These are phyloP conservation scores for Triticum turgidum DNA, from an alignment of 176 grass and related monocot species.

Conservation along the genomic window DNA sequence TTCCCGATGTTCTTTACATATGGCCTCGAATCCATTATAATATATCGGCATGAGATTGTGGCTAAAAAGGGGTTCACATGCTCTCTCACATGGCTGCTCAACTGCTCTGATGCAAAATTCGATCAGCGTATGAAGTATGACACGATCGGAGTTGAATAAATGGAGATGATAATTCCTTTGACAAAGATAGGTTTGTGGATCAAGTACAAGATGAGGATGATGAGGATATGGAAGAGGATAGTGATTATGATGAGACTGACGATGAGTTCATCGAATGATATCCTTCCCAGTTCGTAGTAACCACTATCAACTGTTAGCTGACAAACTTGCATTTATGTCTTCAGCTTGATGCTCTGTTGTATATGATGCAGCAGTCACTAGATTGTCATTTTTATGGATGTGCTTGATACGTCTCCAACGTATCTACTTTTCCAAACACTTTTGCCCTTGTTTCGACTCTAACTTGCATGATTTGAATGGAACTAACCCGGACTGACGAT, in stretches of 20 bases:
- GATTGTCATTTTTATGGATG: constrained; percentile 31
- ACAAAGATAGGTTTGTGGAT: constrained; percentile 33
- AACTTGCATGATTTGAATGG: too few relatives aligned
- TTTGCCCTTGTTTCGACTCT: too few relatives aligned
- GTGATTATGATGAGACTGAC: constrained; percentile 45
- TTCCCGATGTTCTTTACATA: constrained; percentile 85
- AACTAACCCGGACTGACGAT: too few relatives aligned
- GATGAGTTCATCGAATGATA: constrained; percentile 31
- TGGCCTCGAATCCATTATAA: constrained; percentile 60
- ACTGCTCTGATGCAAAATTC: constrained; percentile 65
- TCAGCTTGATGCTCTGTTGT: constrained; percentile 37
- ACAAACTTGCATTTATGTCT: constrained; percentile 20
- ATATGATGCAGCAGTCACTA: constrained; percentile 33
- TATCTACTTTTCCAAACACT: too few relatives aligned
- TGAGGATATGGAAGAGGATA: constrained; percentile 42
- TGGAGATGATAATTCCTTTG: constrained; percentile 50
- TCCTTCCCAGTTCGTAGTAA: neutral
- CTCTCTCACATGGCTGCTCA: constrained; percentile 74
- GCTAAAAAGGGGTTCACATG: constrained; percentile 59
- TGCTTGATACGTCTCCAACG: neutral
- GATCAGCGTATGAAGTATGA: constrained; percentile 76
- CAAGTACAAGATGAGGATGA: constrained; percentile 23
- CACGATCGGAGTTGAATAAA: constrained; percentile 73
- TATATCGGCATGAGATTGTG: constrained; percentile 60
- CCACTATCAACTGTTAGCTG: constrained; percentile 12